These are phyloP conservation scores for Penicillium decumbens DNA, from an alignment of 2,329 filamentous ascomycete species.

Conservation along the genomic window DNA sequence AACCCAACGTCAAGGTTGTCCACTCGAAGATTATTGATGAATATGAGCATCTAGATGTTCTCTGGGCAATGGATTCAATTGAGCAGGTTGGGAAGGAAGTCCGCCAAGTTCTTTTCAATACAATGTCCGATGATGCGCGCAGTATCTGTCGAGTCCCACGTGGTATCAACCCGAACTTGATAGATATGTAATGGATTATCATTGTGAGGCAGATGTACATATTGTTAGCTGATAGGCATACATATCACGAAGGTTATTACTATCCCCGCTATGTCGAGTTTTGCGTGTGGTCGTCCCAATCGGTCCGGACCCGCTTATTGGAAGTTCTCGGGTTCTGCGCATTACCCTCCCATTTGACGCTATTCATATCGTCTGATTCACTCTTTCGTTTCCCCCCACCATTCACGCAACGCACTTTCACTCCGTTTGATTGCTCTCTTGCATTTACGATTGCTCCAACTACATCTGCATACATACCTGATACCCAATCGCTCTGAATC, in stretches of 20 bases:
- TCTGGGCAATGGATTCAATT: slow-evolving; percentile 88
- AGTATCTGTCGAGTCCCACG: slow-evolving; percentile 58
- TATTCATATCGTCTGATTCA: neutral
- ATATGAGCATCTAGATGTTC: slow-evolving; percentile 90
- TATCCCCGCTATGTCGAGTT: neutral
- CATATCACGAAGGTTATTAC: neutral
- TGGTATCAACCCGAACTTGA: slow-evolving; percentile 34
- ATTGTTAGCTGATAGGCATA: neutral
- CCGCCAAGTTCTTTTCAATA: slow-evolving; percentile 78
- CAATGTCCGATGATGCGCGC: slow-evolving; percentile 54
- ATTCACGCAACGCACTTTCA: too few relatives aligned
- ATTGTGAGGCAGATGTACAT: neutral
- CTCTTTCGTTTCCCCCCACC: too few relatives aligned
- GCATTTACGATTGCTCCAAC: too few relatives aligned
- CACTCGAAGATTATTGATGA: slow-evolving; percentile 77
- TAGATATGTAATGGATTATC: neutral
- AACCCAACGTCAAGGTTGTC: slow-evolving; percentile 75
- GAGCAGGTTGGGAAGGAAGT: slow-evolving; percentile 79
- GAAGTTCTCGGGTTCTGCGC: neutral
- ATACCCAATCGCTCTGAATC: too few relatives aligned
- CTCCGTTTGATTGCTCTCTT: too few relatives aligned
- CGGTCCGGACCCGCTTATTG: neutral
- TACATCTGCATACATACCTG: too few relatives aligned
- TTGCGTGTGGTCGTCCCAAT: too few relatives aligned
- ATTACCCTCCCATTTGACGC: neutral